Evolutionary conservation across 177 flowering plant genomes (phyloP).

Genomic region (Tripterygium wilfordii): DNA sequence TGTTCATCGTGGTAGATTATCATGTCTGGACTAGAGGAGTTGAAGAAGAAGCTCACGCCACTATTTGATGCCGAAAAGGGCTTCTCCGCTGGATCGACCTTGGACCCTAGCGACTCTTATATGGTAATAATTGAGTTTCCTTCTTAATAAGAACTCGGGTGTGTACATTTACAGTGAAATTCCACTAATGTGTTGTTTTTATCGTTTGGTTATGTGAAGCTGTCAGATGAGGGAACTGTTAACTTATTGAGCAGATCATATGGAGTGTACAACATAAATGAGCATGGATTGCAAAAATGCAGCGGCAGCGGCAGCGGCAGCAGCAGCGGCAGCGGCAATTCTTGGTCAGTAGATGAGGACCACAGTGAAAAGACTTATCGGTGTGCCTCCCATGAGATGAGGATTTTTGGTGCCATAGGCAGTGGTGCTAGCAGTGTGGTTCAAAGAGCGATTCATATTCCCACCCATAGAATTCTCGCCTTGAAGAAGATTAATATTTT

Average conservation of each 20-base stretch:
- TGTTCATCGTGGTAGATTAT: conserved; percentile 3
- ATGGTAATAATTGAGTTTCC: conserved; percentile 43
- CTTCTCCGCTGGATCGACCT: conserved; percentile 47
- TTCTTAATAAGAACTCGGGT: background rate
- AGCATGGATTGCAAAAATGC: conserved; percentile 91
- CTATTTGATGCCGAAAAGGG: conserved; percentile 93
- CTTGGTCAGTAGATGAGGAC: conserved; percentile 56
- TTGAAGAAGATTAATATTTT: conserved; percentile 95
- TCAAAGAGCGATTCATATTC: conserved; percentile 95
- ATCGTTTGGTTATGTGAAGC: conserved; percentile 31
- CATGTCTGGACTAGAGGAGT: conserved; percentile 93
- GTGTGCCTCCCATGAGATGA: conserved; percentile 96
- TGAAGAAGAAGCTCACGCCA: conserved; percentile 83
- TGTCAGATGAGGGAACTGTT: conserved; percentile 86
- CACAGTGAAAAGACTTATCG: conserved; percentile 66
- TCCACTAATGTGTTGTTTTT: too few relatives aligned
- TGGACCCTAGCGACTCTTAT: conserved; percentile 73
- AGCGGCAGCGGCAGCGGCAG: too few relatives aligned
- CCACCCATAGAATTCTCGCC: conserved; percentile 79
- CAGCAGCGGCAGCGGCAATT: too few relatives aligned
- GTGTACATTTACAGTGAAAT: too few relatives aligned
- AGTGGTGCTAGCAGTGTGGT: conserved; percentile 99
- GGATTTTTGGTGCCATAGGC: conserved; percentile 90
- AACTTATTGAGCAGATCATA: conserved; percentile 87
- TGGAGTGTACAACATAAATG: conserved; percentile 89